These are phyloP conservation scores for Erigeron canadensis DNA, from an alignment of 129 eudicot species.

Conservation along the genomic window DNA sequence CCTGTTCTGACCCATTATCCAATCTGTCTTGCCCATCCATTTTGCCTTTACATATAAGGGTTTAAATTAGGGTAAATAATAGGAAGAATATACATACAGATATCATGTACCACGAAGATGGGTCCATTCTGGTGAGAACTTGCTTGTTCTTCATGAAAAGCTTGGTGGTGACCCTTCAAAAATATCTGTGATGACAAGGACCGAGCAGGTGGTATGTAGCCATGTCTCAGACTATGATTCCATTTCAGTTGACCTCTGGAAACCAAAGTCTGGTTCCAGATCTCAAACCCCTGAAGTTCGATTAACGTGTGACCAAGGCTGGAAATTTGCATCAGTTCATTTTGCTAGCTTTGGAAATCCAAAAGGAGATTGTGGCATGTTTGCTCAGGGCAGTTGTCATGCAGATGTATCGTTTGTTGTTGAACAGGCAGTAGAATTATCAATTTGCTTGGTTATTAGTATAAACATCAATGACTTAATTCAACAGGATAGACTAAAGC, in stretches of 20 bases:
- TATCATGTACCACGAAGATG: slow-evolving; percentile 76
- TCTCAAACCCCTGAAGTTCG: slow-evolving; percentile 47
- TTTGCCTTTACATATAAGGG: not conserved
- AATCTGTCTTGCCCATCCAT: no score
- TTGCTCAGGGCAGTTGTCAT: slow-evolving; percentile 54
- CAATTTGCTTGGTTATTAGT: not conserved
- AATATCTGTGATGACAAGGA: slow-evolving; percentile 44
- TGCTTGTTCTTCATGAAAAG: slow-evolving; percentile 76
- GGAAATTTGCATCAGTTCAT: slow-evolving; percentile 42
- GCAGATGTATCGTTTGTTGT: slow-evolving; percentile 36
- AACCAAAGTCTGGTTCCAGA: slow-evolving; percentile 33
- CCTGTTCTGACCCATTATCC: no score
- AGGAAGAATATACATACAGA: slow-evolving; percentile 27
- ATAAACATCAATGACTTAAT: not conserved
- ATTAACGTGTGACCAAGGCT: slow-evolving; percentile 57
- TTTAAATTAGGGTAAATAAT: not conserved
- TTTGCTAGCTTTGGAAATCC: slow-evolving; percentile 74
- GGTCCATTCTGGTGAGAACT: slow-evolving; percentile 67
- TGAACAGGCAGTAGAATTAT: slow-evolving; percentile 40
- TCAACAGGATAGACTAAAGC: not conserved
- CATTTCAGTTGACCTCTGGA: slow-evolving; percentile 58
- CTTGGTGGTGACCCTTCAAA: slow-evolving; percentile 72
- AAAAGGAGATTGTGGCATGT: slow-evolving; percentile 57
- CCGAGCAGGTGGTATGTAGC: slow-evolving; percentile 48
- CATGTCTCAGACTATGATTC: slow-evolving; percentile 57